phyloP scores from a whole-genome alignment of 75 land plant genomes.

The Ceratopteris richardii region DNA sequence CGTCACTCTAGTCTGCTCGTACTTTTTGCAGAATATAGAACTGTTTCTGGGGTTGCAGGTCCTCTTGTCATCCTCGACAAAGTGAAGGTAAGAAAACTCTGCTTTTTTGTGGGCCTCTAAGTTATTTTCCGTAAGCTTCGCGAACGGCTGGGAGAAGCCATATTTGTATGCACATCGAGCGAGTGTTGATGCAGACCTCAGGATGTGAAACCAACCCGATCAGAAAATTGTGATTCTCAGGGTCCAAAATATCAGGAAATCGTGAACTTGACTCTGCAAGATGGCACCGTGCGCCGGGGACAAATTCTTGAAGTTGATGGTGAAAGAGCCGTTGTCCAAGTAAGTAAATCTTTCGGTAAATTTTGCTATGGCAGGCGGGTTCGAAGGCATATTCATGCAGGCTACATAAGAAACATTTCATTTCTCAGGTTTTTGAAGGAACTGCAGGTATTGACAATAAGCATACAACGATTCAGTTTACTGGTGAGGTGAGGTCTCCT shows the following conservation, averaged over 20 bases:
- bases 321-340: conserved; percentile 41
- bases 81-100: conserved; percentile 22
- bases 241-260: conserved; percentile 42
- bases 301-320: conserved; percentile 45
- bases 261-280: conserved; percentile 30
- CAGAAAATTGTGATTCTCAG: conserved; percentile 13
- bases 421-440: conserved; percentile 37
- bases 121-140: too few relatives aligned
- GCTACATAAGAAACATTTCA: neutral
- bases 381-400: neutral
- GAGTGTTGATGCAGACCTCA: too few relatives aligned
- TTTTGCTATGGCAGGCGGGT: neutral
- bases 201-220: too few relatives aligned
- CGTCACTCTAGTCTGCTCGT: conserved; percentile 8
- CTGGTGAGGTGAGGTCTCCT: conserved; percentile 27
- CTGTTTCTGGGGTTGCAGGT: conserved; percentile 93
- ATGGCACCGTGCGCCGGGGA: conserved; percentile 31
- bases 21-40: conserved; percentile 75
- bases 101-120: neutral
- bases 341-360: neutral
- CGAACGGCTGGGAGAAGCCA: too few relatives aligned
- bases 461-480: conserved; percentile 39
- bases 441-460: conserved; percentile 41
- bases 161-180: too few relatives aligned
- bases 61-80: conserved; percentile 43